Base-by-base conservation (phyloP, 2,329 filamentous ascomycete genomes). In the Phaeosphaeriaceae sp. region DNA sequence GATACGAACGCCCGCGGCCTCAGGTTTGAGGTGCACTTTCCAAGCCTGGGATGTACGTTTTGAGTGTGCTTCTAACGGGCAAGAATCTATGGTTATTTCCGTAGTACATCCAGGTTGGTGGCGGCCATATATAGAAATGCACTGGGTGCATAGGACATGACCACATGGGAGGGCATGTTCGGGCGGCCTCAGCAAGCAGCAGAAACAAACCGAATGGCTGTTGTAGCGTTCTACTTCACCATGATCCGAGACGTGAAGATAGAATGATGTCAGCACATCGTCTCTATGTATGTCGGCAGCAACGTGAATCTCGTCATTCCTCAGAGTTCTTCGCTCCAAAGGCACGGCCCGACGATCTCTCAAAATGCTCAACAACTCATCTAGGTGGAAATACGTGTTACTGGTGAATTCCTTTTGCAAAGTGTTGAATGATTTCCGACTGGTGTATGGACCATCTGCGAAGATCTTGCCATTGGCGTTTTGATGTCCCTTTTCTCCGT, bases 201-300 rank as follows among this genome's bases (percentile, higher is more conserved):
- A 80, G 56, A 83, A 82, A 56, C 82, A 84, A 1, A 77, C 77
- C 1, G 77, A 71, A 58, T 82, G 80, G 27, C 77, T 81, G 17
- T 77, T 69, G 48, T 78, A 72, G 1, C 59, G 22, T 9, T 60
- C 20, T 13, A 57, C 48, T 22, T 22, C 24, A n/a, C 44, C 51
- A 19, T 45, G 54, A 9, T 56, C 53, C 1, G 58, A 58, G 1
- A 66, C 17, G 10, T 31, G 51, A 4, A 25, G 65, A 61, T 75
- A 81, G 65, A 80, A 82, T 19, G 11, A 24, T 15, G 36, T 27
- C 27, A 55, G 62, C 44, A 75, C 54, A 21, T 74, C 63, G 9
- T 56, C 50, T 1, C 65, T 62, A 25, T 69, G 66, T 31, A 79
- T 70, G 3, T 74, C 66, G 1, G 63, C 48, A 3, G 66, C 59